Base-by-base conservation (phyloP, 305 asterid species). In the Fraxinus latifolia region DNA sequence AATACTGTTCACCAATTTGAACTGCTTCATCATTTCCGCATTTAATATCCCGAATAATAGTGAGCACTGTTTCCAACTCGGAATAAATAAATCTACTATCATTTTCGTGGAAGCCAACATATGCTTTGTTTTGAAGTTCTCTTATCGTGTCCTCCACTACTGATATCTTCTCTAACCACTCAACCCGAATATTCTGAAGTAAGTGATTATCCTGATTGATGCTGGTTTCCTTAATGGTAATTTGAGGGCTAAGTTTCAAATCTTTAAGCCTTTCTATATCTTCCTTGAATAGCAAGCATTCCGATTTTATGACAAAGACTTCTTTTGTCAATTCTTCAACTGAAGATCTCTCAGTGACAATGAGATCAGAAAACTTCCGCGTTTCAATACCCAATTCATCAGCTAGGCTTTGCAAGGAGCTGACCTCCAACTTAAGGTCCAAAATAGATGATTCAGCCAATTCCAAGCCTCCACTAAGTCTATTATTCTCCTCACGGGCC, bases 351-450 rank as follows among this genome's bases (percentile, higher is more conserved):
- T 96, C 98, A 33, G 94, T 81, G 39, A 84, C 85, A 84, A 96
- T 90, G 53, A 87, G 82, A 60, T 81, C 88, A 7, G 96, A 87
- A 36, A 91, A 83, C 74, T 89, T 93, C 3, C 85, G 93, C 2
- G 96, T 91, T 86, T 95, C 98, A 32, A 85, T 75, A 74, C 97
- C 94, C 73, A 92, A 80, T 84, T 92, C 95, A 83, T 93, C 91
- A 29, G 97, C 93, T 77, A 92, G 85, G 80, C 89, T 89, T 86
- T 93, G 98, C 90, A 95, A 87, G 68, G 97, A 85, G 88, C 78
- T 88, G 55, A 96, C 91, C 87, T 94, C 99, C 47, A 91, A 82
- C 91, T 93, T 92, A 79, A 96, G 95, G 87, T 91, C 91, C 80
- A 85, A 88, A 72, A 93, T 80, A 76, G 97, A 91, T 2, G 97